A percentile compares a stretch with the other conserved stretches of the same genome.
phyloP scores from a whole-genome alignment of 108 stramenopile genomes.

The Cyclostephanos tholiformis region DNA sequence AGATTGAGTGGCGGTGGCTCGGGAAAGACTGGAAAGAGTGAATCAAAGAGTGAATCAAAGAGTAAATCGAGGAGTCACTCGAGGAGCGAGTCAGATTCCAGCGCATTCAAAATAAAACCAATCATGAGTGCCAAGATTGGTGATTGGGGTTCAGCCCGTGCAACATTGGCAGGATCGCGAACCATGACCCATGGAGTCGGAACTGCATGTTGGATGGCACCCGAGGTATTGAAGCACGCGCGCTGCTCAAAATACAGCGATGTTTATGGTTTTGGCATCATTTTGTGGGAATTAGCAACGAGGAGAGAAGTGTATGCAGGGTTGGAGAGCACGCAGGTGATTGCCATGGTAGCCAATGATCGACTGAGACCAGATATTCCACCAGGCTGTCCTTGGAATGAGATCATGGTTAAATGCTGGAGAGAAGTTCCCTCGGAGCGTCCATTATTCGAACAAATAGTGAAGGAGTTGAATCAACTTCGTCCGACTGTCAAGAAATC shows the following conservation, averaged over 20 bases:
- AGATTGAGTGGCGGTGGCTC: slow-evolving; percentile 22
- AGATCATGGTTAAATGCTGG: slow-evolving; percentile 96
- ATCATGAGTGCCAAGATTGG: slow-evolving; percentile 90
- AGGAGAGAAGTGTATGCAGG: slow-evolving; percentile 93
- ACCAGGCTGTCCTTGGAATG: slow-evolving; percentile 88
- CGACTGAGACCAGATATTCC: slow-evolving; percentile 91
- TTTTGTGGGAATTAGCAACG: slow-evolving; percentile 96
- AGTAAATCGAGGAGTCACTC: slow-evolving; percentile 12
- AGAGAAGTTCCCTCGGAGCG: slow-evolving; percentile 84
- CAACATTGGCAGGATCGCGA: slow-evolving; percentile 78
- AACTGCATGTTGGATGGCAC: slow-evolving; percentile 97
- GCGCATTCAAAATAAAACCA: slow-evolving; percentile 67
- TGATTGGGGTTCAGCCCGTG: slow-evolving; percentile 96
- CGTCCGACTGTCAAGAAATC: slow-evolving; percentile 32
- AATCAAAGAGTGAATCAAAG: slow-evolving; percentile 7
- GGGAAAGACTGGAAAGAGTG: slow-evolving; percentile 25
- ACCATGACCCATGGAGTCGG: slow-evolving; percentile 98
- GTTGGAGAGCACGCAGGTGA: slow-evolving; percentile 92
- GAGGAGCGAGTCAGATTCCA: slow-evolving; percentile 18
- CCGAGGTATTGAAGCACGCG: slow-evolving; percentile 92
- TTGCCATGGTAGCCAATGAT: slow-evolving; percentile 95
- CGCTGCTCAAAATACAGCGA: slow-evolving; percentile 88
- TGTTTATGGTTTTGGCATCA: slow-evolving; percentile 96
- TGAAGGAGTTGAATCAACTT: slow-evolving; percentile 70
- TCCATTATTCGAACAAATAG: slow-evolving; percentile 85